Conservation (phyloP, 495 filamentous ascomycete species). For the Ramalina intermedia region DNA sequence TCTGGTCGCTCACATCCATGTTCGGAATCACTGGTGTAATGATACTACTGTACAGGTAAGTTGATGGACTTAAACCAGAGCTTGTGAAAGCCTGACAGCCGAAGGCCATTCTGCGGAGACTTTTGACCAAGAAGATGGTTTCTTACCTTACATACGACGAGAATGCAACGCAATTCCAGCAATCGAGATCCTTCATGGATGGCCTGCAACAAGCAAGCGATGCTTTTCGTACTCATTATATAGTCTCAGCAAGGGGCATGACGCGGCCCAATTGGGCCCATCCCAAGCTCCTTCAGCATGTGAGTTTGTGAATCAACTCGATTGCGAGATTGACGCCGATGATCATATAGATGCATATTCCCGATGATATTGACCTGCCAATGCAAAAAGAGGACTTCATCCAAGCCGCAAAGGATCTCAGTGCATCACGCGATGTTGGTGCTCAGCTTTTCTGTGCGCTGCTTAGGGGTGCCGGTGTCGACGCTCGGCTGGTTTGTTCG, state of each 20-base stretch:
- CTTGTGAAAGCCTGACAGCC: not conserved
- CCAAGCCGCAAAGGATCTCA: conserved; percentile 44
- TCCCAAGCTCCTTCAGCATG: conserved; percentile 35
- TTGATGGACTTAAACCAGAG: not conserved
- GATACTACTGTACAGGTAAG: conserved; percentile 47
- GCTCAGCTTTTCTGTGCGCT: conserved; percentile 82
- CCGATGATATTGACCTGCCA: conserved; percentile 34
- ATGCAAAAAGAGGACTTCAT: conserved; percentile 48
- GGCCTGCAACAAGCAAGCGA: conserved; percentile 56
- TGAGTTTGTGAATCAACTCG: not conserved
- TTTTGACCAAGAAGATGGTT: conserved; percentile 45
- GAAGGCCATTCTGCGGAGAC: conserved; percentile 36
- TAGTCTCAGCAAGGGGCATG: conserved; percentile 54
- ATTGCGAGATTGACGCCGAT: conserved; percentile 1
- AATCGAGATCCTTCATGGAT: conserved; percentile 58
- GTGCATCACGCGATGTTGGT: conserved; percentile 78
- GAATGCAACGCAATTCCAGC: conserved; percentile 50
- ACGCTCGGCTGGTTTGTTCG: conserved; percentile 84
- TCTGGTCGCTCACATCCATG: conserved; percentile 56
- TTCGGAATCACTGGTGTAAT: conserved; percentile 83
- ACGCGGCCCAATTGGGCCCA: conserved; percentile 59
- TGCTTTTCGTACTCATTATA: conserved; percentile 53
- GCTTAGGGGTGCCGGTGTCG: conserved; percentile 60
- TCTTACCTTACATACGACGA: conserved; percentile 49
- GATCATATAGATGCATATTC: conserved; percentile 27